Conservation (phyloP, 495 filamentous ascomycete genomes). For the Hypoxylon intermedium region DNA sequence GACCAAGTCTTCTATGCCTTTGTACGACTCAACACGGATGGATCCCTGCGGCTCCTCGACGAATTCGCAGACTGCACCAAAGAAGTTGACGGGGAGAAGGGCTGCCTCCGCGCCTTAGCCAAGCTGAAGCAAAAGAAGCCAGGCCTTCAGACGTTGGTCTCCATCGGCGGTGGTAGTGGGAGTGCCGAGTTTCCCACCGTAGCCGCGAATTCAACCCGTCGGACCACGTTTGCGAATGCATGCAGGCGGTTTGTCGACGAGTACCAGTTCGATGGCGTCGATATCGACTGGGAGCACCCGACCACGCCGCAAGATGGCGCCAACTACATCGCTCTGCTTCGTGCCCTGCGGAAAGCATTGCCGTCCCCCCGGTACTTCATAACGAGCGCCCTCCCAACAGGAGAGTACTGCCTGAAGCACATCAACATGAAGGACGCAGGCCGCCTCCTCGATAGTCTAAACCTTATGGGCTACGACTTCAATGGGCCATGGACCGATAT, state of each 20-base stretch:
- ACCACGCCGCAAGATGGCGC: slow-evolving; percentile 64
- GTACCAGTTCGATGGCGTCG: slow-evolving; percentile 76
- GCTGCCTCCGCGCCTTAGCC: slow-evolving; percentile 72
- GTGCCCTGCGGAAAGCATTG: slow-evolving; percentile 63
- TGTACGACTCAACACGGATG: slow-evolving; percentile 49
- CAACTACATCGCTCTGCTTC: slow-evolving; percentile 71
- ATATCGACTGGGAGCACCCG: slow-evolving; percentile 88
- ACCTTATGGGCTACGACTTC: slow-evolving; percentile 89
- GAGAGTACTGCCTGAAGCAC: slow-evolving; percentile 73
- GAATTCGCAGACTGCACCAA: slow-evolving; percentile 77
- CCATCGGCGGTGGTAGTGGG: slow-evolving; percentile 75
- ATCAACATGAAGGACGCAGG: slow-evolving; percentile 69
- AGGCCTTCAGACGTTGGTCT: slow-evolving; percentile 74
- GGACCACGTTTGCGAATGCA: slow-evolving; percentile 67
- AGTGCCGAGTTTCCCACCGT: slow-evolving; percentile 74
- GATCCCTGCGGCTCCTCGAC: slow-evolving; percentile 62
- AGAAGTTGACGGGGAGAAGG: slow-evolving; percentile 71
- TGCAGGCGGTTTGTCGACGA: slow-evolving; percentile 67
- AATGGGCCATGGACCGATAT: slow-evolving; percentile 72
- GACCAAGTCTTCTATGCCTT: slow-evolving; percentile 85
- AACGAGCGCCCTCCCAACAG: slow-evolving; percentile 74
- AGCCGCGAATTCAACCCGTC: slow-evolving; percentile 57
- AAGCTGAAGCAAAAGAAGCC: slow-evolving; percentile 69
- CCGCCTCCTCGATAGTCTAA: slow-evolving; percentile 71
- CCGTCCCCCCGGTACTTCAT: slow-evolving; percentile 69